Evolutionary conservation across 768 basidiomycete species (phyloP).

Genomic region (Suillus tomentosus): DNA sequence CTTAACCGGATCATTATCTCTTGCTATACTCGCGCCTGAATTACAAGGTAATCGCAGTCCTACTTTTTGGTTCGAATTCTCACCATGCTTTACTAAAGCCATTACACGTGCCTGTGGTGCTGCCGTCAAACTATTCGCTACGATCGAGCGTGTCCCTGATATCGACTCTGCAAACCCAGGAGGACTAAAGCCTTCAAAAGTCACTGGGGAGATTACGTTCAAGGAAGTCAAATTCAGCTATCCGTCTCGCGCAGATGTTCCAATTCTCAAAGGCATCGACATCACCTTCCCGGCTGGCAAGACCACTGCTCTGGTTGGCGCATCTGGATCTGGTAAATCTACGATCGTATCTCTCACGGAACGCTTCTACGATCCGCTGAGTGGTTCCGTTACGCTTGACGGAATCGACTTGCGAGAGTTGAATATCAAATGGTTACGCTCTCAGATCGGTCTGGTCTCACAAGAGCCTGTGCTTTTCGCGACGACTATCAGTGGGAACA

Average conservation of each 20-base stretch:
- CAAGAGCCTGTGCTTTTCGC: conserved; percentile 55
- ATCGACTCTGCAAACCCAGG: conserved; percentile 51
- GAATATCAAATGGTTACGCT: conserved; percentile 51
- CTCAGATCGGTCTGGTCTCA: conserved; percentile 52
- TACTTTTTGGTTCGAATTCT: not conserved
- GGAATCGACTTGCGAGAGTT: conserved; percentile 45
- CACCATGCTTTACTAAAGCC: conserved; percentile 26
- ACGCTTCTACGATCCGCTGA: conserved; percentile 53
- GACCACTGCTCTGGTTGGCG: conserved; percentile 42
- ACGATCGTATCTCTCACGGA: conserved; percentile 49
- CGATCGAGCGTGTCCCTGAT: conserved; percentile 55
- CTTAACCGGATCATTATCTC: conserved; percentile 57
- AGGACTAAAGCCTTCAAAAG: conserved; percentile 45
- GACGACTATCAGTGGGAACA: conserved; percentile 47
- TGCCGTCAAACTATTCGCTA: conserved; percentile 54
- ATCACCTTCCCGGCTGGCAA: conserved; percentile 46
- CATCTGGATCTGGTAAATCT: conserved; percentile 41
- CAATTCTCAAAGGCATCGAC: conserved; percentile 47
- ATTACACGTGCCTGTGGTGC: conserved; percentile 53
- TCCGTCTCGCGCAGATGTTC: conserved; percentile 48
- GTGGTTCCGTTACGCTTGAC: conserved; percentile 45
- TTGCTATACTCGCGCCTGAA: conserved; percentile 54
- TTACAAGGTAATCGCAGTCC: conserved; percentile 34
- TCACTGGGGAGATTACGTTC: conserved; percentile 49
- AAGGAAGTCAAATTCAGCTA: conserved; percentile 55